Evolutionary conservation across 805 yeast genomes (phyloP).

Genomic region (Middelhovenomyces tepae): DNA sequence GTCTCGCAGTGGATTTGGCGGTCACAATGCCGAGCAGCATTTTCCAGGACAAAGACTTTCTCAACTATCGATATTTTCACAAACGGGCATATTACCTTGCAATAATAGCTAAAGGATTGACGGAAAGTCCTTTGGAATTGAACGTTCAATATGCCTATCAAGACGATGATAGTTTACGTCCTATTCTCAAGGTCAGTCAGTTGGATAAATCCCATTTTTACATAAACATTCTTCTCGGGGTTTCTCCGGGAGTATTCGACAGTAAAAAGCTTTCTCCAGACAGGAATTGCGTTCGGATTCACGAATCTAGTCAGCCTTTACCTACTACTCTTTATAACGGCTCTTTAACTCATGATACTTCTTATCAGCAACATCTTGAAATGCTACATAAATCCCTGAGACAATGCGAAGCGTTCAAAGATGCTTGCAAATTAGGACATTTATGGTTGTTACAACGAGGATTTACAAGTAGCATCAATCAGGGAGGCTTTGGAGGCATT

Average conservation of each 20-base stretch:
- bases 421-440: conserved; percentile 79
- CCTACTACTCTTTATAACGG: conserved; percentile 80
- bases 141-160: conserved; percentile 47
- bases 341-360: conserved; percentile 59
- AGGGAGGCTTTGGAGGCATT: conserved; percentile 86
- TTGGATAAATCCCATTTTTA: conserved; percentile 52
- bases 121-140: conserved; percentile 35
- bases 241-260: conserved; percentile 65
- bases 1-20: conserved; percentile 66
- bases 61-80: conserved; percentile 83
- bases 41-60: conserved; percentile 79
- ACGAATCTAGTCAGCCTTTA: conserved; percentile 29
- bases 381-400: conserved; percentile 68
- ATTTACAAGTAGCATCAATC: conserved; percentile 49
- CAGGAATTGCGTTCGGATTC: conserved; percentile 73
- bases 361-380: conserved; percentile 62
- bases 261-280: conserved; percentile 68
- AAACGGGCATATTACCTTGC: conserved; percentile 86
- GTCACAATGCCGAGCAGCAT: conserved; percentile 70
- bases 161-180: conserved; percentile 70
- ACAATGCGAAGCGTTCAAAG: conserved; percentile 70
- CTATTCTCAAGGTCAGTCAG: conserved; percentile 54
- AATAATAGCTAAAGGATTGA: conserved; percentile 58
- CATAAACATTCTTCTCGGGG: conserved; percentile 64
- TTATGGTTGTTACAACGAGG: conserved; percentile 90